Base-by-base conservation (phyloP, 495 filamentous ascomycete species). In the Aspergillus leporis region DNA sequence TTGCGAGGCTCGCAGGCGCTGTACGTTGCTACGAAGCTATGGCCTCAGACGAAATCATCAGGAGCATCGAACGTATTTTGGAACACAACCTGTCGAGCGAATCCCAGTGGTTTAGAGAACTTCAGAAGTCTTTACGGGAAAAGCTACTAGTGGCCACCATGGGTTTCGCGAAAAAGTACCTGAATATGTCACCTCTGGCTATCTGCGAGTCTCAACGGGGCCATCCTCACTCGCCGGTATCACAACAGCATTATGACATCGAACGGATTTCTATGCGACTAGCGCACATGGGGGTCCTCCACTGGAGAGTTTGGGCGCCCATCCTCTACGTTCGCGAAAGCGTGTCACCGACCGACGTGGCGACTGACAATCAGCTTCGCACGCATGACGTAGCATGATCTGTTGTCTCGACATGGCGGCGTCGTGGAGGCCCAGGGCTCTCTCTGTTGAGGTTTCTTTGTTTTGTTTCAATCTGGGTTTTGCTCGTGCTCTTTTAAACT, bases 231-330 rank as follows among this genome's bases (percentile, higher is more conserved):
- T 61, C 69, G 7, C 63, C 70, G 1, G 18, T 56, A 34, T 62
- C 66, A 32, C 68, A 67, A 3, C 74, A 73, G 19, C 67, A 77
- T 43, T 78, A 74, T 25, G 83, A 84, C 53, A 70, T 90, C 18
- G 81, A 84, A 47, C 85, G 90, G 53, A 83, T 93, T 65, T 84
- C 88, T 2, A 85, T 83, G 56, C 85, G 89, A 30, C 76, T 94
- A 40, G 86, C 91, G 12, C 92, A 95, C 63, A 83, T 97, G 43
- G 84, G 86, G 9, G 80, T 92, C 19, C 72, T 96, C 22, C 91
- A 97, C 70, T 97, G 92, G 92, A 80, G 87, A 51, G 87, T 95
- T 3, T 97, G 92, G 92, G 87, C 84, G 6, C 85, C 85, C 31
- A 71, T 90, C 48, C 82, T 85, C 0, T 95, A 90, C 67, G 68